Evolutionary conservation across 139 green algal genomes (phyloP).

Genomic region (Chlamydomonas schloesseri): DNA sequence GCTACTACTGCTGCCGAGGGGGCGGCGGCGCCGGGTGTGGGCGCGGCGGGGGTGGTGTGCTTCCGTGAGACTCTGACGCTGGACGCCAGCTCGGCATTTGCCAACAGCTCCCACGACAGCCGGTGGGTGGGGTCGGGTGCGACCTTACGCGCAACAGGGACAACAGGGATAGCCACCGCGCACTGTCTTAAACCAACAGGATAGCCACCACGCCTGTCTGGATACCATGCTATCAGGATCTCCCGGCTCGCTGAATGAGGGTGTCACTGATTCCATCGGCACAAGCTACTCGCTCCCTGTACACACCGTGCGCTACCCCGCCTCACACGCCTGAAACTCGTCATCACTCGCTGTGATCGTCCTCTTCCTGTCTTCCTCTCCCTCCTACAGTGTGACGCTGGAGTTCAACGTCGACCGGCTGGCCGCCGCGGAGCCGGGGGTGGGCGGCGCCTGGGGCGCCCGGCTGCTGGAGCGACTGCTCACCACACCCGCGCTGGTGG

Average conservation of each 20-base stretch:
- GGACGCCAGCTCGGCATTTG: constrained; percentile 22
- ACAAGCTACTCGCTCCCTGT: background rate
- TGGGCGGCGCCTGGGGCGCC: constrained; percentile 14
- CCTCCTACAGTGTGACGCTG: background rate
- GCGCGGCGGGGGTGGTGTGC: background rate
- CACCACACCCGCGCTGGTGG: background rate
- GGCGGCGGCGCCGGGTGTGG: too few relatives aligned
- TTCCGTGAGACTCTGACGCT: constrained; percentile 40
- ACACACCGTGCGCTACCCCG: too few relatives aligned
- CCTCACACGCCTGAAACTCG: too few relatives aligned
- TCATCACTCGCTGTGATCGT: background rate
- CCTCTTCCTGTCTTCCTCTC: background rate
- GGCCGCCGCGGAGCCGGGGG: background rate
- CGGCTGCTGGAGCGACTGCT: constrained; percentile 27
- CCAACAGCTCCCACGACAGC: background rate
- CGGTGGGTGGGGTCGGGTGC: constrained; percentile 4
- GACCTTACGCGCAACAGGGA: too few relatives aligned
- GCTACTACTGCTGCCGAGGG: background rate
- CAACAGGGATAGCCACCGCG: too few relatives aligned
- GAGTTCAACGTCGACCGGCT: constrained; percentile 23
- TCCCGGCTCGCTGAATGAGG: too few relatives aligned
- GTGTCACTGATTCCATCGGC: background rate
- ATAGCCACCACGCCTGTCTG: too few relatives aligned
- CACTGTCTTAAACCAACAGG: too few relatives aligned
- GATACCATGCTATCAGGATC: too few relatives aligned